Evolutionary conservation across 495 filamentous ascomycete genomes (phyloP), one percentile per base, ranked within the genome.

Genomic region (Penicillium crystallinum): DNA sequence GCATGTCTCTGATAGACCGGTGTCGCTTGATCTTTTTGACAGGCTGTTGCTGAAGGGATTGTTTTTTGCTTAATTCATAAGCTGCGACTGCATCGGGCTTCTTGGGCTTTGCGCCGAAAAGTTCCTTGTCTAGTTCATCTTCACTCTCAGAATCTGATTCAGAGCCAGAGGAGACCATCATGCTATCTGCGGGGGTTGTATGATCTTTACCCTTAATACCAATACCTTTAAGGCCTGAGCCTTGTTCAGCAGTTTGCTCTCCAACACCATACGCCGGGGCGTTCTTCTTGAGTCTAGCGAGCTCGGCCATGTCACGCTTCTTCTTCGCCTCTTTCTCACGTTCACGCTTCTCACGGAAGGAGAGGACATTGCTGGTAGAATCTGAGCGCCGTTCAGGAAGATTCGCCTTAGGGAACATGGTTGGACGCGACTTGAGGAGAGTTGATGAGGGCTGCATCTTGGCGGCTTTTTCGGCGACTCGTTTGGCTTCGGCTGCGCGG

Each of bases 1-100:
- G 87, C 84, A 96, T 91, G 67, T 97, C 93, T 63, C 91, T 92
- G 2, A 85, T 81, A 19, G 89, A 91, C 25, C 92, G 79, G 39
- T 82, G 69, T 14, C 88, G 77, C 63, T 86, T 88, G 43, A 78
- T 69, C 71, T 95, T 96, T 71, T 87, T 90, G 21, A 93, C 82
- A 0, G 91, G 91, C 37, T 81, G 81, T 34, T 79, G 73, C 22
- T 77, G 75, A 25, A 75, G 62, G 30, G 77, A 73, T 27, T 72
- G 65, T 29, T 73, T 75, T 55, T 82, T 76, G 50, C 73, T 81
- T 40, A 83, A 76, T 58, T 79, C 75, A 49, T 81, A 77, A 21
- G 76, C 78, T 17, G 67, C 68, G 29, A 81, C 72, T 6, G 75
- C 75, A 17, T 80, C 70, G 49, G 74, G 69, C 44, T 66, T 72